Conservation (phyloP, 2,329 filamentous ascomycete species). For the Aspergillus awamori region DNA sequence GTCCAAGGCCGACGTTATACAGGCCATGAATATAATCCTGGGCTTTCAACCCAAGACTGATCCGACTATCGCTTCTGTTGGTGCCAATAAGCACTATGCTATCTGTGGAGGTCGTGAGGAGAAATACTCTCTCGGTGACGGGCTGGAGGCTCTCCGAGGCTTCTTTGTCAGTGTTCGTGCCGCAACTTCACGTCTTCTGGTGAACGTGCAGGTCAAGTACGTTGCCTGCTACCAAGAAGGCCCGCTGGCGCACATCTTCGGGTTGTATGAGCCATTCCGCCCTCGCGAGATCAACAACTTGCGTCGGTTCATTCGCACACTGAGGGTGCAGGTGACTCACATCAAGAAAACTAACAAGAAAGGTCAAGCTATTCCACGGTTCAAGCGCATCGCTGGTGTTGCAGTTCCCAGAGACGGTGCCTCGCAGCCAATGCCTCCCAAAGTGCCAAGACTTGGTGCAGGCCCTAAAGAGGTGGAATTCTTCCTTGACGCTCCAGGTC, state of each 20-base stretch:
- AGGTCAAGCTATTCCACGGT: slow-evolving; percentile 36
- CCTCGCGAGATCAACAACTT: slow-evolving; percentile 27
- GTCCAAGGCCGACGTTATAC: slow-evolving; percentile 55
- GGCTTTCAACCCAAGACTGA: slow-evolving; percentile 49
- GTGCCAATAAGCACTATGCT: slow-evolving; percentile 58
- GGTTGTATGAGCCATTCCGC: slow-evolving; percentile 30
- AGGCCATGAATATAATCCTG: slow-evolving; percentile 62
- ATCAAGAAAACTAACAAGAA: slow-evolving; percentile 40
- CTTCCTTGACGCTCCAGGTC: slow-evolving; percentile 44
- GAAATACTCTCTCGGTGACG: slow-evolving; percentile 48
- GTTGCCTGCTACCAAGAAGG: slow-evolving; percentile 60
- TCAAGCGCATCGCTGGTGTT: slow-evolving; percentile 53
- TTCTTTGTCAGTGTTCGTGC: slow-evolving; percentile 65
- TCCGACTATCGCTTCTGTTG: slow-evolving; percentile 48
- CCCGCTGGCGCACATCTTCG: slow-evolving; percentile 44
- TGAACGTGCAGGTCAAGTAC: slow-evolving; percentile 66
- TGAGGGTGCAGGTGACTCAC: slow-evolving; percentile 49
- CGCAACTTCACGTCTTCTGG: slow-evolving; percentile 58
- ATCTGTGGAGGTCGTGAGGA: slow-evolving; percentile 39
- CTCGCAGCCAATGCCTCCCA: slow-evolving; percentile 39
- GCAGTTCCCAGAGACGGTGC: slow-evolving; percentile 46
- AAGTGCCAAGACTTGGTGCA: slow-evolving; percentile 43
- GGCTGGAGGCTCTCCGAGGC: slow-evolving; percentile 61
- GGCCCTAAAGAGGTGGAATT: slow-evolving; percentile 59
- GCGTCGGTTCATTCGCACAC: slow-evolving; percentile 41